phyloP scores from a whole-genome alignment of 2,329 filamentous ascomycete genomes.

The Blumeria hordei region DNA sequence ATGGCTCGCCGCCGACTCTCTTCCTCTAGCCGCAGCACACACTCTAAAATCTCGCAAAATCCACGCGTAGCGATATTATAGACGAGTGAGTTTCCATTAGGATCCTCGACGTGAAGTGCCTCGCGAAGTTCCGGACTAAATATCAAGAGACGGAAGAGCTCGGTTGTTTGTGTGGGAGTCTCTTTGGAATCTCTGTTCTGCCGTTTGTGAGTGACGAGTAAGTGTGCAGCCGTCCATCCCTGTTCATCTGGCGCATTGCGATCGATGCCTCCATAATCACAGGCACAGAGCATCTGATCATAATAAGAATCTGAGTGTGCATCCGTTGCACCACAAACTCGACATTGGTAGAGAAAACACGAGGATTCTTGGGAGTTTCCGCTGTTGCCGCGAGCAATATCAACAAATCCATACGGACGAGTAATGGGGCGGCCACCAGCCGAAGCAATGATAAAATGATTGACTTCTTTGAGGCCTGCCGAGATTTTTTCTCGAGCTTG shows the following conservation, averaged over 20 bases:
- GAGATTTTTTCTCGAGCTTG: slow-evolving; percentile 6
- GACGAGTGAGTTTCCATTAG: slow-evolving; percentile 7
- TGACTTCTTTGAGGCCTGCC: slow-evolving; percentile 6
- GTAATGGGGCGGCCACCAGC: not conserved
- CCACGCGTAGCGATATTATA: slow-evolving; percentile 8
- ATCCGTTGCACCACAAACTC: slow-evolving; percentile 6
- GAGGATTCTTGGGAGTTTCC: slow-evolving; percentile 2
- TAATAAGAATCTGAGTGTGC: slow-evolving; percentile 7
- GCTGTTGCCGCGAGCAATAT: slow-evolving; percentile 8
- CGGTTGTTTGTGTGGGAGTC: slow-evolving; percentile 4
- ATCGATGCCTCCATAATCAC: slow-evolving; percentile 5
- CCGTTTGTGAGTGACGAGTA: slow-evolving; percentile 6
- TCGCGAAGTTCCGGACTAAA: slow-evolving; percentile 6
- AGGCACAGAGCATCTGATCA: slow-evolving; percentile 8
- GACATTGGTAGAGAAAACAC: slow-evolving; percentile 2
- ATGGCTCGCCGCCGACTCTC: slow-evolving; percentile 5
- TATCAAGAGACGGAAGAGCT: slow-evolving; percentile 6
- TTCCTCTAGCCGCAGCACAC: slow-evolving; percentile 6
- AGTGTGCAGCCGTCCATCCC: slow-evolving; percentile 8
- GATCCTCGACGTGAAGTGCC: slow-evolving; percentile 8
- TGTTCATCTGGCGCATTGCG: slow-evolving; percentile 7
- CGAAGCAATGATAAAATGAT: slow-evolving; percentile 3
- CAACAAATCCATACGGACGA: slow-evolving; percentile 8
- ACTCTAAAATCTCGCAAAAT: slow-evolving; percentile 7
- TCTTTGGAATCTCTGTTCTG: slow-evolving; percentile 5